phyloP scores from a whole-genome alignment of 2,329 filamentous ascomycete species.

The Exophiala oligosperma region DNA sequence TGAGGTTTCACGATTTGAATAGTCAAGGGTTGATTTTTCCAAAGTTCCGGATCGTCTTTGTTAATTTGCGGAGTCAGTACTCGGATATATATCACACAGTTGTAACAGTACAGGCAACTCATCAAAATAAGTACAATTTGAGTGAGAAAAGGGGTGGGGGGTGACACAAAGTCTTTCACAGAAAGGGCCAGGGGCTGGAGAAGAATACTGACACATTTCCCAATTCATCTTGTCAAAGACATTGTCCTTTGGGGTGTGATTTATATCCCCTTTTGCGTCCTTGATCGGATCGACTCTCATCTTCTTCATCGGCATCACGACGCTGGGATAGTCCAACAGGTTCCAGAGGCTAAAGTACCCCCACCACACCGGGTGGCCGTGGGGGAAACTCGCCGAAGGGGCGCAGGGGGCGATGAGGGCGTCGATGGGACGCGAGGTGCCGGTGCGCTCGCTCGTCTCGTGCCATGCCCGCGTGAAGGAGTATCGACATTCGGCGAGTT shows the following conservation, averaged over 20 bases:
- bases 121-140: too few relatives aligned
- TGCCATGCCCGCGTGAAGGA: slow-evolving; percentile 50
- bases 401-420: slow-evolving; percentile 19
- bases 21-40: slow-evolving; percentile 51
- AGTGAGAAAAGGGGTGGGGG: too few relatives aligned
- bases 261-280: slow-evolving; percentile 35
- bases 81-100: too few relatives aligned
- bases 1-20: slow-evolving; percentile 56
- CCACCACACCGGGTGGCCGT: slow-evolving; percentile 60
- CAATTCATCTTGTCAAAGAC: slow-evolving; percentile 49
- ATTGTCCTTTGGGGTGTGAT: slow-evolving; percentile 17
- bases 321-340: slow-evolving; percentile 64
- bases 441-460: slow-evolving; percentile 32
- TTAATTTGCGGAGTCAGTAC: too few relatives aligned
- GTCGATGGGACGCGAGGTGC: slow-evolving; percentile 38
- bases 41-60: slow-evolving; percentile 45
- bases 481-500: slow-evolving; percentile 46
- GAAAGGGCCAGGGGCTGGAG: too few relatives aligned
- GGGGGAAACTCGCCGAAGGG: slow-evolving; percentile 39
- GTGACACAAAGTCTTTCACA: too few relatives aligned
- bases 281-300: slow-evolving; percentile 40
- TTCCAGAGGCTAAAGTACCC: slow-evolving; percentile 69
- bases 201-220: slow-evolving; percentile 37
- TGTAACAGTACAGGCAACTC: too few relatives aligned
- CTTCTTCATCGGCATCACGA: slow-evolving; percentile 58